Percentiles rank a stretch among this genome's conserved stretches.
These are phyloP conservation scores for Podospora bellae-mahoneyi DNA, from an alignment of 495 filamentous ascomycete genomes.

Conservation along the genomic window DNA sequence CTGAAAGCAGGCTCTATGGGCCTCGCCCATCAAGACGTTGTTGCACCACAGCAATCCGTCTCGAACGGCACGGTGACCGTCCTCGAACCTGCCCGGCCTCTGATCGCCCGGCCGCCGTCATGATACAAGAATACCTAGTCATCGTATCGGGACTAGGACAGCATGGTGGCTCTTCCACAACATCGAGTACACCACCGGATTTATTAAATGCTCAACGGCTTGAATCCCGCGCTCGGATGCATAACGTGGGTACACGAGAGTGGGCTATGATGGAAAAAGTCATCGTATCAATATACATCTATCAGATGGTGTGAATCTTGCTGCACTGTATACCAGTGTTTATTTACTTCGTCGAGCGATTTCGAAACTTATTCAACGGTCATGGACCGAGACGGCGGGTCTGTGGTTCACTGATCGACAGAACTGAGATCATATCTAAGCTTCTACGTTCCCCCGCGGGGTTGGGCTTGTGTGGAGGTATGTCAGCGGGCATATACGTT, in stretches of 20 bases:
- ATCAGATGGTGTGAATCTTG: background rate
- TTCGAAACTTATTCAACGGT: constrained; percentile 1
- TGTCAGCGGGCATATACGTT: background rate
- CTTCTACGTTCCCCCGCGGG: background rate
- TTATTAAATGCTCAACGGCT: background rate
- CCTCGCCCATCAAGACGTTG: background rate
- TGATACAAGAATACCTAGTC: background rate
- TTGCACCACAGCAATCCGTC: constrained; percentile 3
- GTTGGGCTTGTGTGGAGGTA: background rate
- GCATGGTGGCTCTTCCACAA: background rate
- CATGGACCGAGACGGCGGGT: constrained; percentile 7
- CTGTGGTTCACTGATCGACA: background rate
- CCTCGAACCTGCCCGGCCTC: constrained; percentile 6
- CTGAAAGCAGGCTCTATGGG: background rate
- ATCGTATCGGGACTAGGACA: background rate
- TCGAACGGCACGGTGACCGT: constrained; percentile 2
- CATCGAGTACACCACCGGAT: background rate
- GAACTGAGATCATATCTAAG: background rate
- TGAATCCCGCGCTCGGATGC: background rate
- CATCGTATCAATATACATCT: background rate
- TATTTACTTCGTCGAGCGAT: background rate
- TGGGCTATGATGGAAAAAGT: background rate
- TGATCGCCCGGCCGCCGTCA: background rate
- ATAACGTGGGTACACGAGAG: background rate
- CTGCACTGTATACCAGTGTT: background rate